Evolutionary conservation across 208 protist species (phyloP), one percentile per base, ranked within the genome.

Genomic region (Acanthamoeba triangularis): DNA sequence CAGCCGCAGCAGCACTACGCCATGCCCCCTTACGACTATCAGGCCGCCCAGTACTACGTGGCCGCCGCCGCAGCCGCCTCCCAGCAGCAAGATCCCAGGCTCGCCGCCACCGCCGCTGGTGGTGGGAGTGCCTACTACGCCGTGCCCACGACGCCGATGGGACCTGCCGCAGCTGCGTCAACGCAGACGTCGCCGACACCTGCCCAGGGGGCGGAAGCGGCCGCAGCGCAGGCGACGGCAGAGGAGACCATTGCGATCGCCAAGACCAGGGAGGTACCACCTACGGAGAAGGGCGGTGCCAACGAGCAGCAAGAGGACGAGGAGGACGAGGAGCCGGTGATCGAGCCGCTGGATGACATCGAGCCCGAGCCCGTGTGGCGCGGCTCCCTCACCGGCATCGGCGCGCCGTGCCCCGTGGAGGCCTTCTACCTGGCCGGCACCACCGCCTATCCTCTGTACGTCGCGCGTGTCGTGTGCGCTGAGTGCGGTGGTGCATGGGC

Each of bases 351-450:
- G 28, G 67, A 76, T 30, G 67, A 76, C 35, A 30, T 76, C 67
- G 67, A 76, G 35, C 67, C 67, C 16, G 67, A 76, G 67, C 67
- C 67, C 25, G 67, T 76, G 67, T 76, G 67, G 67, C 67, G 67
- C 18, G 67, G 67, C 67, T 33, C n/a, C 30, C 67, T 76, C 67
- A 16, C 41, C 2, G 67, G 67, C 3, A 18, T 76, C 13, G 67
- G 67, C 8, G 67, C 28, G 30, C 67, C 67, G 18, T 76, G 67
- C n/a, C 28, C 67, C 13, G 67, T 76, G 67, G n/a, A 76, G n/a
- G 67, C 67, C 67, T 76, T 76, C 67, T 76, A 76, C 10, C 30
- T 76, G 28, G 28, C 67, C n/a, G 67, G 67, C 67, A 44, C 67
- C 35, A 76, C 67, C 67, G 30, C 30, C 16, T 41, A 76, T 23